These are phyloP conservation scores for Lycium barbarum DNA, from an alignment of 257 asterid genomes.

Conservation along the genomic window DNA sequence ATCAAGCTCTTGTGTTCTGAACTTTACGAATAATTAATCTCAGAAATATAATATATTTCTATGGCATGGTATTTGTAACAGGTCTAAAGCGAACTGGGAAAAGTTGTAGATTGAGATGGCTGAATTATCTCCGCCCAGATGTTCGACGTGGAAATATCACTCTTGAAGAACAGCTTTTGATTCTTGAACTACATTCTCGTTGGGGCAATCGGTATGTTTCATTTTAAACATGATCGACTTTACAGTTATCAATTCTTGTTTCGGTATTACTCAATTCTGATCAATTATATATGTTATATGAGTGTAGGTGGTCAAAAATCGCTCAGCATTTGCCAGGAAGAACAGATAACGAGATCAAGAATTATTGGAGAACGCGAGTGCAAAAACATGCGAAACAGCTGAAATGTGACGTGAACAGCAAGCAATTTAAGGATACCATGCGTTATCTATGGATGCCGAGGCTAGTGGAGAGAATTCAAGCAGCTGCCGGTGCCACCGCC, in stretches of 20 bases:
- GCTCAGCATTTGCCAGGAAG: slow-evolving; percentile 87
- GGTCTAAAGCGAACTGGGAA: slow-evolving; percentile 85
- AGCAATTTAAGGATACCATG: slow-evolving; percentile 91
- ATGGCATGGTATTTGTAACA: slow-evolving; percentile 30
- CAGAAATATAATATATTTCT: neutral
- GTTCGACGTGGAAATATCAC: slow-evolving; percentile 93
- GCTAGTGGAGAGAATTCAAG: slow-evolving; percentile 78
- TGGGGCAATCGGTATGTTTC: slow-evolving; percentile 82
- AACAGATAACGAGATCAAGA: slow-evolving; percentile 74
- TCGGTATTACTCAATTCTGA: neutral
- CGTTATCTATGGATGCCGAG: slow-evolving; percentile 92
- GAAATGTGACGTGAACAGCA: slow-evolving; percentile 93
- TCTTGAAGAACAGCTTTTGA: slow-evolving; percentile 84
- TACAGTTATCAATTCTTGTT: neutral
- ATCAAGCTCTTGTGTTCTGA: neutral
- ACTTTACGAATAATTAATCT: slow-evolving; percentile 38
- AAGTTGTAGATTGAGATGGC: slow-evolving; percentile 84
- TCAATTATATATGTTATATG: neutral
- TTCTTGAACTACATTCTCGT: slow-evolving; percentile 90
- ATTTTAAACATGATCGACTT: too few relatives aligned
- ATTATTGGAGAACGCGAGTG: slow-evolving; percentile 87
- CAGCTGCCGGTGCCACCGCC: slow-evolving; percentile 42
- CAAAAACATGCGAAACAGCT: slow-evolving; percentile 93
- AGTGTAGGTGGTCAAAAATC: slow-evolving; percentile 74
- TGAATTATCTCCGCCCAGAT: slow-evolving; percentile 82